Conservation (phyloP, 106 monocot species). For the Amphibolis antarctica region DNA sequence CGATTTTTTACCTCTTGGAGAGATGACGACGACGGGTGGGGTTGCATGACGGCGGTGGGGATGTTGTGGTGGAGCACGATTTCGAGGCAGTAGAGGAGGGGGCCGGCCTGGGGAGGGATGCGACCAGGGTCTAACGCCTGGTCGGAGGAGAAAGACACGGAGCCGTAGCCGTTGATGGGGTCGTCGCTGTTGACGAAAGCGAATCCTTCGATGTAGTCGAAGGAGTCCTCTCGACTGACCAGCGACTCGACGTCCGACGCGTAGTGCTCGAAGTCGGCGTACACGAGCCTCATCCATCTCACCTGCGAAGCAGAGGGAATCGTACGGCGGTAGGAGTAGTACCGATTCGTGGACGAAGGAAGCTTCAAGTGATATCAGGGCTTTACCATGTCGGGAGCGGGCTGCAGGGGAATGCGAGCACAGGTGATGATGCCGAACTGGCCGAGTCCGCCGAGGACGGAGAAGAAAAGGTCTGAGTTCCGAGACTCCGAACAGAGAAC, state of each 20-base stretch:
- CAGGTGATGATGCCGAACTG: constrained; percentile 90
- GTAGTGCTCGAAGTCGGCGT: constrained; percentile 52
- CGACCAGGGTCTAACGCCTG: constrained; percentile 32
- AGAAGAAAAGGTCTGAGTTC: constrained; percentile 53
- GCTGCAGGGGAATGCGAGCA: constrained; percentile 51
- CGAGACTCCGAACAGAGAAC: constrained; percentile 31
- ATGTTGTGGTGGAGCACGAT: constrained; percentile 45
- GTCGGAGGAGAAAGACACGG: constrained; percentile 33
- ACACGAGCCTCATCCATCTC: constrained; percentile 75
- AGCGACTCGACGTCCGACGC: constrained; percentile 56
- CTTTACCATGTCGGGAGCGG: constrained; percentile 42
- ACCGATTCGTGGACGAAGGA: no score
- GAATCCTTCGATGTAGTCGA: constrained; percentile 95
- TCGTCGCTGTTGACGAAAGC: constrained; percentile 57
- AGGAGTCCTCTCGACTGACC: constrained; percentile 25
- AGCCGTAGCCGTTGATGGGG: constrained; percentile 59
- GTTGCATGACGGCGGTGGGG: not conserved
- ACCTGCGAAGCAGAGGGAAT: no score
- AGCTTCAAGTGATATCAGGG: no score
- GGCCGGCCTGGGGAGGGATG: constrained; percentile 54
- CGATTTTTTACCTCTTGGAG: constrained; percentile 70
- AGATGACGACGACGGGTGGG: not conserved
- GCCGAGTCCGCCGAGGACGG: constrained; percentile 76
- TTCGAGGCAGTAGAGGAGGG: constrained; percentile 92
- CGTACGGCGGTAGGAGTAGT: no score